phyloP scores from a whole-genome alignment of 2,329 filamentous ascomycete genomes.

The Stachybotrys echinatus region DNA sequence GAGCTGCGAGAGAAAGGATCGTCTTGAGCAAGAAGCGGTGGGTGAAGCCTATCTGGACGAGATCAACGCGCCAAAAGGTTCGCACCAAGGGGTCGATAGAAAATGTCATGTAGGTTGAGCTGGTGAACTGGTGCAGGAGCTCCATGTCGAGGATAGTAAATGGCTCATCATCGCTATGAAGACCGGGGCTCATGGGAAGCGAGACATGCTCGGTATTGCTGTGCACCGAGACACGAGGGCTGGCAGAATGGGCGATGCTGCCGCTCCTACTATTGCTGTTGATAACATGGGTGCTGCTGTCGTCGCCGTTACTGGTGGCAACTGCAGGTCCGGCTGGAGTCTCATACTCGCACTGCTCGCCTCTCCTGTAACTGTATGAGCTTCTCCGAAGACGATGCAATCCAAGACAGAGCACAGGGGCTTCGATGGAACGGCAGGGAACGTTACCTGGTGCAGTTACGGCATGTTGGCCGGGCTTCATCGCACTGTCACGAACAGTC shows the following conservation, averaged over 20 bases:
- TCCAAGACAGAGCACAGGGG: too few species aligned
- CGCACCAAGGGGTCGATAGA: background rate
- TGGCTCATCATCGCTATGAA: background rate
- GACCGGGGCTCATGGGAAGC: background rate
- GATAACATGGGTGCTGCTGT: too few species aligned
- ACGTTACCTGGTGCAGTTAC: background rate
- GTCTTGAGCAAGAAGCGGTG: background rate
- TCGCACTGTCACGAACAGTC: too few species aligned
- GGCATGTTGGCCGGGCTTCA: background rate
- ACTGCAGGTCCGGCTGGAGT: too few species aligned
- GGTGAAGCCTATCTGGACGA: background rate
- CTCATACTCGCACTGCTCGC: background rate
- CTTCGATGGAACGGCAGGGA: too few species aligned
- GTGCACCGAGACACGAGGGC: background rate
- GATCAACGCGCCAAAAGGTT: background rate
- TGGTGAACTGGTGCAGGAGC: background rate
- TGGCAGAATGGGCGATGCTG: background rate
- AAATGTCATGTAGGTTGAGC: background rate
- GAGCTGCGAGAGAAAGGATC: background rate
- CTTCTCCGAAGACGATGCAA: too few species aligned
- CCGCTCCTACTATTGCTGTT: background rate
- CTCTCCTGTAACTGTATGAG: background rate
- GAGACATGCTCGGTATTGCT: background rate
- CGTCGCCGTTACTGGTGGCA: background rate
- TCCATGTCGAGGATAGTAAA: background rate